Percentiles rank a stretch among this genome's conserved stretches.
phyloP scores from a whole-genome alignment of 768 basidiomycete species.

The Boletus insuetus region DNA sequence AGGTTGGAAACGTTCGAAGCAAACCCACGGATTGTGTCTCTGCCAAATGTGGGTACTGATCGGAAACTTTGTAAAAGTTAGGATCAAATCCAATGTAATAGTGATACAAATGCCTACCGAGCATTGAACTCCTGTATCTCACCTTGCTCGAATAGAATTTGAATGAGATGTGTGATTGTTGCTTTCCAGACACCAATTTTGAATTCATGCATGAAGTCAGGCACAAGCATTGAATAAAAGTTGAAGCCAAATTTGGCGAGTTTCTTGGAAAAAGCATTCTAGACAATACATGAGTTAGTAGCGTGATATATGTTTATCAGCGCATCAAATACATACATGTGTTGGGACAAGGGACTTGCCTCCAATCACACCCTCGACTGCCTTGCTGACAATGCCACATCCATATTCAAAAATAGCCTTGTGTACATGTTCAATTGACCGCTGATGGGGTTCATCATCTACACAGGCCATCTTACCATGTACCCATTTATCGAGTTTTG shows the following conservation, averaged over 20 bases:
- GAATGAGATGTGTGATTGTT: neutral
- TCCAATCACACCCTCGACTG: neutral
- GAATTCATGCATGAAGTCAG: constrained; percentile 19
- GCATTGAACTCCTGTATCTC: neutral
- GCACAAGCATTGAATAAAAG: constrained; percentile 24
- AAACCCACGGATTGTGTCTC: neutral
- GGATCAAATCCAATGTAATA: neutral
- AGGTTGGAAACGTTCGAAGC: neutral
- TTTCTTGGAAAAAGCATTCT: constrained; percentile 34
- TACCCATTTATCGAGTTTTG: neutral
- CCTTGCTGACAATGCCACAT: neutral
- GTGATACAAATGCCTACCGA: neutral
- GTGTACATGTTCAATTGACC: neutral
- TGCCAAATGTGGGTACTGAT: neutral
- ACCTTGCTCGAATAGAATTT: neutral
- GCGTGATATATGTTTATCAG: neutral
- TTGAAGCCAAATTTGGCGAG: constrained; percentile 22
- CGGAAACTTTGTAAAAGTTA: neutral
- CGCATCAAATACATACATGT: neutral
- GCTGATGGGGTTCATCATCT: neutral
- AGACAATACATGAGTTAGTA: no score
- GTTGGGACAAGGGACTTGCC: neutral
- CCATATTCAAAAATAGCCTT: neutral
- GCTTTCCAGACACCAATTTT: neutral
- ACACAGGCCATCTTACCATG: neutral